Evolutionary conservation across 75 land plant species (phyloP), one percentile per base, ranked within the genome.

Genomic region (Cunninghamia lanceolata): DNA sequence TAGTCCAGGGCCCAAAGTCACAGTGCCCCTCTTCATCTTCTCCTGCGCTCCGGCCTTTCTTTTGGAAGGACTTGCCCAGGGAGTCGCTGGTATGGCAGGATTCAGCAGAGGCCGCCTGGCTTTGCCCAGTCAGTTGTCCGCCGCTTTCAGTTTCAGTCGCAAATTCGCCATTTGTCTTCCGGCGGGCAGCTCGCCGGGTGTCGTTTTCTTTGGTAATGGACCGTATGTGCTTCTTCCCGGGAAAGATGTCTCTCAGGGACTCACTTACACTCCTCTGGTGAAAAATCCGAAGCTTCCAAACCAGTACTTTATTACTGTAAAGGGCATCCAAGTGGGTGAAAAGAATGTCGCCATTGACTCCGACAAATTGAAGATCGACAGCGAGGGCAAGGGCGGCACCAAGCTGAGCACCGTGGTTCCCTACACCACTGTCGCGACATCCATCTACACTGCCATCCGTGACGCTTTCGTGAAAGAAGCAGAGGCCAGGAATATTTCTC

Each of bases 241-340:
- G 15, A 4, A 75, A 30, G 89, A 88, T 82, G 80, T 40, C 53
- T 88, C 89, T 4, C 17, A 86, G 54, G 8, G 39, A 34, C 85
- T 88, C 45, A 38, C 28, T 70, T 83, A 88, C 81, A 88, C 89
- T 30, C 87, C 87, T 14, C 89, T 88, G 0, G 56, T 88, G 59
- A 70, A 30, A 39, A 86, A 82, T 54, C 77, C 84, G 14, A 50
- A 86, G 35, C 9, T 36, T 9, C 81, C 84, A 9, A 30, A 36
- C 70, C 71, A 86, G 17, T 90, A 90, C 35, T 91, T 87, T 89
- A 86, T 91, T 42, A 73, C 82, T 16, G 89, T 91, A 9, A 91
- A 32, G 0, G n/a, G 5, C 28, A 59, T 59, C 66, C 66, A 5
- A 59, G 28, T 14, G 43, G 85, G 85, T 42, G 85, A 38, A 8